These are phyloP conservation scores for Exophiala oligosperma DNA, from an alignment of 2,329 filamentous ascomycete species.

Conservation along the genomic window DNA sequence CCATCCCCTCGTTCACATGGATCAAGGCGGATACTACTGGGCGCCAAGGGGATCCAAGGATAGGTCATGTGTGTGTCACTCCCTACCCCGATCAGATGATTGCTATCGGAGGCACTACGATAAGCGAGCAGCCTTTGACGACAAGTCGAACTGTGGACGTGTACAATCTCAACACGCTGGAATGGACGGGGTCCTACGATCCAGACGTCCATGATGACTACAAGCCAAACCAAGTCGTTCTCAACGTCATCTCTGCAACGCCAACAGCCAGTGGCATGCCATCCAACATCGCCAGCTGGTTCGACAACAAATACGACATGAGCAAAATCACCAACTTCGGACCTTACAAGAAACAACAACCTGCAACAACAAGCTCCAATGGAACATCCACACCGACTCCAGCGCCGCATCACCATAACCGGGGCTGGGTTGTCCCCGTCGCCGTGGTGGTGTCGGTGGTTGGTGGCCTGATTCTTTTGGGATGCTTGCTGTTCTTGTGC, in stretches of 20 bases:
- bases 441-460: slow-evolving; percentile 62
- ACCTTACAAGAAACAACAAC: slow-evolving; percentile 43
- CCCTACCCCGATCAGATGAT: slow-evolving; percentile 51
- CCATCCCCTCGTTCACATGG: slow-evolving; percentile 23
- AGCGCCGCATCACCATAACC: neutral
- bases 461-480: slow-evolving; percentile 54
- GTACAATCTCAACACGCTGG: slow-evolving; percentile 36
- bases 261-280: slow-evolving; percentile 20
- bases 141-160: slow-evolving; percentile 46
- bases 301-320: slow-evolving; percentile 59
- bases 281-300: slow-evolving; percentile 43
- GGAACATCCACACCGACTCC: neutral
- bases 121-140: neutral
- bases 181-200: slow-evolving; percentile 34
- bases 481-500: slow-evolving; percentile 55
- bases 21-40: neutral
- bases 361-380: neutral
- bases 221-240: slow-evolving; percentile 24
- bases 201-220: slow-evolving; percentile 33
- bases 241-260: slow-evolving; percentile 32
- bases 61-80: slow-evolving; percentile 36
- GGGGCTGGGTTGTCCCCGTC: slow-evolving; percentile 54
- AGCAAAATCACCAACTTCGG: slow-evolving; percentile 58
- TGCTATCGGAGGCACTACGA: slow-evolving; percentile 36
- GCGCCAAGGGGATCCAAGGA: slow-evolving; percentile 22